These are phyloP conservation scores for Amoebophrya sp. DNA, from an alignment of 169 alveolate genomes.

Conservation along the genomic window DNA sequence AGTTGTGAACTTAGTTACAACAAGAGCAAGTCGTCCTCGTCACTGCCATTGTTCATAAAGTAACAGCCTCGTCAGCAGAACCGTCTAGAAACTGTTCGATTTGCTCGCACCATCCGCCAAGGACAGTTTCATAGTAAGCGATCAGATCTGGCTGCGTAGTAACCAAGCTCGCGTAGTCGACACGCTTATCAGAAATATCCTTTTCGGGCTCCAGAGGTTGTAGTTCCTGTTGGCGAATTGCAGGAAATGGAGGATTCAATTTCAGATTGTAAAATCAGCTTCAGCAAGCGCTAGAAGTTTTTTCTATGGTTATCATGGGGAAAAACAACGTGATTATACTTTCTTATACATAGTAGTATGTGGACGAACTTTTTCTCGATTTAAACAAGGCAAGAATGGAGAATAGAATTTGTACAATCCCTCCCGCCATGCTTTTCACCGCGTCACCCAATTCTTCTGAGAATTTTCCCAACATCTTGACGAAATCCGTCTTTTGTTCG, in stretches of 20 bases:
- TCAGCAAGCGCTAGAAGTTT: neutral
- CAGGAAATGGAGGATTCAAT: neutral
- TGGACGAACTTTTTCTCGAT: neutral
- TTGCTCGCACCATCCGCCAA: constrained; percentile 50
- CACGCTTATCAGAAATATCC: constrained; percentile 11
- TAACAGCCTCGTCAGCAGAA: constrained; percentile 29
- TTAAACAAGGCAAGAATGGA: neutral
- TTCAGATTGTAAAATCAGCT: neutral
- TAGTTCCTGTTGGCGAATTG: no score
- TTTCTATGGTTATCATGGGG: constrained; percentile 34
- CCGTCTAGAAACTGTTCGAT: constrained; percentile 40
- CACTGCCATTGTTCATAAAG: constrained; percentile 30
- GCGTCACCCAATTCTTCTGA: constrained; percentile 56
- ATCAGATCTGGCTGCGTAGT: constrained; percentile 40
- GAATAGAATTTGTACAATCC: constrained; percentile 42
- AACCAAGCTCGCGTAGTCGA: constrained; percentile 26
- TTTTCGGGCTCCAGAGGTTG: neutral
- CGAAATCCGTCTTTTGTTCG: constrained; percentile 50
- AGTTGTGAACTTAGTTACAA: neutral
- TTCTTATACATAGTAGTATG: neutral
- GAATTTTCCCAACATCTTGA: constrained; percentile 50
- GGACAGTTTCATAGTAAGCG: constrained; percentile 44
- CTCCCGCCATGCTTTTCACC: constrained; percentile 50
- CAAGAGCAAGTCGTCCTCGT: constrained; percentile 42
- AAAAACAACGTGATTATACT: neutral